These are phyloP conservation scores for Aureobasidium sp. DNA, from an alignment of 2,329 filamentous ascomycete genomes.

Conservation along the genomic window DNA sequence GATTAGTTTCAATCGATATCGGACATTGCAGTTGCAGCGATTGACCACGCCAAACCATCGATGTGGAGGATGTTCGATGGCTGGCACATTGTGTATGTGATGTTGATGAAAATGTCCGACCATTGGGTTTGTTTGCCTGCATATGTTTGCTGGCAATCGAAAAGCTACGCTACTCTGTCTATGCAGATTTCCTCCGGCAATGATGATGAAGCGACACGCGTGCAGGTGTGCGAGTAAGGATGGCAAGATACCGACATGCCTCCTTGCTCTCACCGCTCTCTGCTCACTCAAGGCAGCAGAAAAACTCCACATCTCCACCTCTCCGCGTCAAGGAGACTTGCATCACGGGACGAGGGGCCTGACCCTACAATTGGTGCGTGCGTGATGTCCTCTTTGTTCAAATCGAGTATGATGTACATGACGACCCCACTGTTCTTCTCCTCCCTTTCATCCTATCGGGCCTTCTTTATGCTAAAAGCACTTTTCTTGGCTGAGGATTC, in stretches of 20 bases:
- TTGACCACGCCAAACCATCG: background rate
- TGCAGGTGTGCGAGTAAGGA: background rate
- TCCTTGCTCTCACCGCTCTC: background rate
- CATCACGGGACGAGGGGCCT: background rate
- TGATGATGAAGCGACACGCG: background rate
- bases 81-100: background rate
- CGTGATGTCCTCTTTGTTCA: background rate
- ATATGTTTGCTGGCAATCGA: background rate
- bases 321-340: background rate
- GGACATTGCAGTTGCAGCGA: background rate
- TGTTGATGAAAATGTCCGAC: background rate
- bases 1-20: background rate
- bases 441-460: conserved; percentile 6
- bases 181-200: background rate
- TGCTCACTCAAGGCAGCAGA: background rate
- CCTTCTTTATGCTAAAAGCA: background rate
- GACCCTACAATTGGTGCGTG: background rate
- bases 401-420: background rate
- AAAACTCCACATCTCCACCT: conserved; percentile 8
- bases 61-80: background rate
- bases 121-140: background rate
- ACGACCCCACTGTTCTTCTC: background rate
- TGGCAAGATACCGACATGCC: background rate
- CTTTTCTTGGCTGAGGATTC: background rate
- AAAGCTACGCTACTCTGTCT: too few relatives aligned